Percentiles rank a stretch among this genome's conserved stretches.
Evolutionary conservation across 495 filamentous ascomycete species (phyloP).

Genomic region (Hypoxylon subgilvum): DNA sequence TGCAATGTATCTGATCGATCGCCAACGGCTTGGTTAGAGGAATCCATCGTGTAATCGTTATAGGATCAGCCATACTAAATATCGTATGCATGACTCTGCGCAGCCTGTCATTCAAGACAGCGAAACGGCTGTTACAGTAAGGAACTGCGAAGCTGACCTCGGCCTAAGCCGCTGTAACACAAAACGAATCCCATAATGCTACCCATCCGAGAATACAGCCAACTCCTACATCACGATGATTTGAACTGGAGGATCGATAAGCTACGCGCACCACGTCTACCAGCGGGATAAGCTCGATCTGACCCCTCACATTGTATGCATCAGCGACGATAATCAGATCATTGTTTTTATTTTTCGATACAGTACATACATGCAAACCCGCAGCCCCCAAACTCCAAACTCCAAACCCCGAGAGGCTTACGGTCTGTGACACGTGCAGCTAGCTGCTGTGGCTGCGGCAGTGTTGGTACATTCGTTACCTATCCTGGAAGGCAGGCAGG

Average conservation of each 20-base stretch:
- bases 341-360: conserved; percentile 5
- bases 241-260: not conserved
- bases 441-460: not conserved
- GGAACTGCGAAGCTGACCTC: not conserved
- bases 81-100: not conserved
- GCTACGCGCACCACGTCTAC: not conserved
- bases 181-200: conserved; percentile 25
- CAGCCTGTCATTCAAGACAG: not conserved
- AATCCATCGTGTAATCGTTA: conserved; percentile 13
- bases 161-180: conserved; percentile 17
- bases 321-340: conserved; percentile 29
- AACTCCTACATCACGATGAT: conserved; percentile 2
- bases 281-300: not conserved
- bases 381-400: conserved; percentile 2
- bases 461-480: not conserved
- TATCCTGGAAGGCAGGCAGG: not conserved
- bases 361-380: not conserved
- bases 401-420: too few relatives aligned
- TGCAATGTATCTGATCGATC: conserved; percentile 12
- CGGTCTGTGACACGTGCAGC: conserved; percentile 4
- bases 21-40: conserved; percentile 1
- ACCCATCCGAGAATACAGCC: conserved; percentile 8
- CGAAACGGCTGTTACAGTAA: conserved; percentile 19
- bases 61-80: conserved; percentile 6
- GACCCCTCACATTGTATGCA: conserved; percentile 22